A percentile compares a stretch with the other conserved stretches of the same genome.
phyloP scores from a whole-genome alignment of 495 filamentous ascomycete species.

The Beverwykella pulmonaria region DNA sequence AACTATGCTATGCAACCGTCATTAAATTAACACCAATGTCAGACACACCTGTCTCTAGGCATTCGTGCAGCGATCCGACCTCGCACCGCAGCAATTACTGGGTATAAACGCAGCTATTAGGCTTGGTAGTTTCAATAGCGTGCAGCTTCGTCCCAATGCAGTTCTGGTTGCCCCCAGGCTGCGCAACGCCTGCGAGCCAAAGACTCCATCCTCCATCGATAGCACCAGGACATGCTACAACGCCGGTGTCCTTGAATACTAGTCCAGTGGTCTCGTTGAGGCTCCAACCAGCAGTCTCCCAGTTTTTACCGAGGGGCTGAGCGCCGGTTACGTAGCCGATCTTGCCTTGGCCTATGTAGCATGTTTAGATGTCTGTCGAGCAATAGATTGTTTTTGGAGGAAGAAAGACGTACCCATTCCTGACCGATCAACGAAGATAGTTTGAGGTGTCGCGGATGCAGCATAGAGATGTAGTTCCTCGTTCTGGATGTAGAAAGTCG shows the following conservation, averaged over 20 bases:
- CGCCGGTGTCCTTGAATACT: conserved; percentile 48
- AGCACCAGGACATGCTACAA: conserved; percentile 56
- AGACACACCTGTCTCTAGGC: too few relatives aligned
- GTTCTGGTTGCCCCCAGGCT: conserved; percentile 51
- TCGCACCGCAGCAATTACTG: too few relatives aligned
- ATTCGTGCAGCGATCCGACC: too few relatives aligned
- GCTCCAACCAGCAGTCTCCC: conserved; percentile 52
- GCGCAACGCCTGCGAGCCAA: conserved; percentile 49
- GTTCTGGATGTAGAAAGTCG: conserved; percentile 55
- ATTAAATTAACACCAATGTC: too few relatives aligned
- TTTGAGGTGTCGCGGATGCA: conserved; percentile 47
- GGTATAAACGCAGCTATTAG: conserved; percentile 7
- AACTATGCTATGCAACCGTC: too few relatives aligned
- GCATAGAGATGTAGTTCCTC: conserved; percentile 54
- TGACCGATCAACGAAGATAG: conserved; percentile 56
- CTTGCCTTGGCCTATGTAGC: conserved; percentile 44
- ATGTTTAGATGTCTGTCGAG: neutral
- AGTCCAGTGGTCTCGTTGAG: conserved; percentile 48
- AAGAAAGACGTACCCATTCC: conserved; percentile 49
- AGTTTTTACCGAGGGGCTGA: conserved; percentile 45
- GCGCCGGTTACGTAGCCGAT: conserved; percentile 55
- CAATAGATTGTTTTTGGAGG: neutral
- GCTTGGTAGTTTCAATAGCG: neutral
- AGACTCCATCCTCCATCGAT: conserved; percentile 54
- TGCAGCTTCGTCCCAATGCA: conserved; percentile 50